phyloP scores from a whole-genome alignment of 2,329 filamentous ascomycete species.

The Talaromyces sp. region DNA sequence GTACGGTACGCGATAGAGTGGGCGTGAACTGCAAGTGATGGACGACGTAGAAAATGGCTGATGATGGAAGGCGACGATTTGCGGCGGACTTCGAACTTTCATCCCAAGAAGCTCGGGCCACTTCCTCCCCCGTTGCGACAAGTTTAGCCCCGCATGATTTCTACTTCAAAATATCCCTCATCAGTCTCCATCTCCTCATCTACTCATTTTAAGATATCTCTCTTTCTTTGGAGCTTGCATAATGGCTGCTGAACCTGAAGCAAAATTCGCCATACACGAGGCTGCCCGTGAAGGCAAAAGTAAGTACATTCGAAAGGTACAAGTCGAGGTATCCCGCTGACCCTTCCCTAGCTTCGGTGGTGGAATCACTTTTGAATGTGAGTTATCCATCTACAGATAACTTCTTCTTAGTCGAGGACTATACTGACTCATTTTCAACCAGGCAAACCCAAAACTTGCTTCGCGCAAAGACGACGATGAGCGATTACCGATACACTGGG shows the following conservation, averaged over 20 bases:
- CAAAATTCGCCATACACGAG: conserved; percentile 81
- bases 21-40: background rate
- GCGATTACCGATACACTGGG: conserved; percentile 91
- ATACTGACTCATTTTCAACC: background rate
- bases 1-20: background rate
- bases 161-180: background rate
- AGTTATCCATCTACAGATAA: conserved; percentile 26
- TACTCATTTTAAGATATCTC: background rate
- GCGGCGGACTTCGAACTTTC: conserved; percentile 19
- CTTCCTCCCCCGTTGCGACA: conserved; percentile 6
- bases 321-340: conserved; percentile 1
- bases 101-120: conserved; percentile 22
- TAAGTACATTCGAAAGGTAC: conserved; percentile 44
- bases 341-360: conserved; percentile 57
- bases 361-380: conserved; percentile 73
- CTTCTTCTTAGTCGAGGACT: background rate
- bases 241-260: conserved; percentile 46
- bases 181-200: background rate
- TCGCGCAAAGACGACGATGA: conserved; percentile 77
- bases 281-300: conserved; percentile 81
- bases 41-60: background rate
- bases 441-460: conserved; percentile 79
- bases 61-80: background rate
- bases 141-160: conserved; percentile 15
- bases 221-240: conserved; percentile 19